Conservation (phyloP, 1,284 basidiomycete species). For the Sporisorium iseilematis-ciliati region DNA sequence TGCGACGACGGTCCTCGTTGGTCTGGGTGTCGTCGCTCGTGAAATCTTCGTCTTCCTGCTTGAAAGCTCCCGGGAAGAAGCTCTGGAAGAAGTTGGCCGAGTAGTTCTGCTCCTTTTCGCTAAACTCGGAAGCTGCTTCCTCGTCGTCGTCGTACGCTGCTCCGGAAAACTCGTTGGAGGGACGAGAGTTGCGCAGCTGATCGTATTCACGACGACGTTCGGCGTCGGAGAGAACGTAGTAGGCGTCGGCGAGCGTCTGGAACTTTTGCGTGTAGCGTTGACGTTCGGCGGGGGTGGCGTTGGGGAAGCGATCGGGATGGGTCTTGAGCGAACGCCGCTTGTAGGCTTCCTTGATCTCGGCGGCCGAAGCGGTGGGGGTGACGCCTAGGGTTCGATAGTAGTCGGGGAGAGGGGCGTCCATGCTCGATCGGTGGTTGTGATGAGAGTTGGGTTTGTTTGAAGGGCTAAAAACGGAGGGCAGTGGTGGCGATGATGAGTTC, state of each 20-base stretch:
- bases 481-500: neutral
- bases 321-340: conserved; percentile 81
- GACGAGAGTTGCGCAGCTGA: conserved; percentile 32
- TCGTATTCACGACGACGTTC: conserved; percentile 81
- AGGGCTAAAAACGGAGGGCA: neutral
- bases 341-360: conserved; percentile 84
- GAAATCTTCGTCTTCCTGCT: conserved; percentile 16
- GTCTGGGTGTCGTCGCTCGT: conserved; percentile 6
- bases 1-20: conserved; percentile 12
- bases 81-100: conserved; percentile 63
- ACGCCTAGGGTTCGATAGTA: conserved; percentile 70
- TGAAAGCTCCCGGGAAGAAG: conserved; percentile 54
- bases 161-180: conserved; percentile 23
- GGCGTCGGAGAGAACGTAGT: conserved; percentile 90
- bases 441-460: neutral
- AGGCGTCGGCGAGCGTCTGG: conserved; percentile 87
- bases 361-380: conserved; percentile 75
- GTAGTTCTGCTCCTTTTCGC: conserved; percentile 54
- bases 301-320: conserved; percentile 88
- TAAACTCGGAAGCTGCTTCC: conserved; percentile 32
- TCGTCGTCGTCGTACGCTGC: conserved; percentile 28
- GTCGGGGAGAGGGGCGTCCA: conserved; percentile 58
- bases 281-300: conserved; percentile 79
- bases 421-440: conserved; percentile 12
- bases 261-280: conserved; percentile 72